A percentile compares a stretch with the other conserved stretches of the same genome.
phyloP scores from a whole-genome alignment of 108 stramenopile species.

The Nitzschia sp. region DNA sequence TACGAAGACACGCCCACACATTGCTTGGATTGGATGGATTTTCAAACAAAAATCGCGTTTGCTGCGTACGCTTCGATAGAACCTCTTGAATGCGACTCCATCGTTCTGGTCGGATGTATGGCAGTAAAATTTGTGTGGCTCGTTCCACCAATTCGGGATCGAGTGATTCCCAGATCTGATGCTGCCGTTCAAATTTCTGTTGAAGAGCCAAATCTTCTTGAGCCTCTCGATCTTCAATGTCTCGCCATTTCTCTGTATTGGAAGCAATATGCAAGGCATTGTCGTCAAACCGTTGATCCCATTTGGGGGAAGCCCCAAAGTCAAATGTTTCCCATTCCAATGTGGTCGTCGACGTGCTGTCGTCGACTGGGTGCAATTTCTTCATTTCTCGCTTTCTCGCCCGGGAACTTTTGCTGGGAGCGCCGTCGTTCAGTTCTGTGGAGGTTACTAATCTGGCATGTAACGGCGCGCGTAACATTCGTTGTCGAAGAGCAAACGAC shows the following conservation, averaged over 20 bases:
- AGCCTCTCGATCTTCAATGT: constrained; percentile 24
- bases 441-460: no score
- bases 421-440: not conserved
- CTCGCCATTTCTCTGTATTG: constrained; percentile 22
- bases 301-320: constrained; percentile 45
- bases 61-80: constrained; percentile 57
- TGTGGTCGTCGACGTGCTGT: not conserved
- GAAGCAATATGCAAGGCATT: constrained; percentile 20
- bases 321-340: constrained; percentile 58
- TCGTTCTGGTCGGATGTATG: constrained; percentile 57
- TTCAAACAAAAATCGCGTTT: constrained; percentile 85
- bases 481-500: no score
- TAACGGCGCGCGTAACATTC: no score
- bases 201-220: constrained; percentile 24
- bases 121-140: constrained; percentile 39
- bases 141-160: constrained; percentile 20
- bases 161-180: constrained; percentile 26
- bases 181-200: constrained; percentile 15
- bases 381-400: not conserved
- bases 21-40: constrained; percentile 94
- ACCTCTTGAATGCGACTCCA: constrained; percentile 64
- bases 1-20: constrained; percentile 93
- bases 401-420: not conserved
- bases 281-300: constrained; percentile 43
- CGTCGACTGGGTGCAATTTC: not conserved